Conservation (phyloP, 805 yeast genomes). For the Zygotorulaspora florentina region DNA sequence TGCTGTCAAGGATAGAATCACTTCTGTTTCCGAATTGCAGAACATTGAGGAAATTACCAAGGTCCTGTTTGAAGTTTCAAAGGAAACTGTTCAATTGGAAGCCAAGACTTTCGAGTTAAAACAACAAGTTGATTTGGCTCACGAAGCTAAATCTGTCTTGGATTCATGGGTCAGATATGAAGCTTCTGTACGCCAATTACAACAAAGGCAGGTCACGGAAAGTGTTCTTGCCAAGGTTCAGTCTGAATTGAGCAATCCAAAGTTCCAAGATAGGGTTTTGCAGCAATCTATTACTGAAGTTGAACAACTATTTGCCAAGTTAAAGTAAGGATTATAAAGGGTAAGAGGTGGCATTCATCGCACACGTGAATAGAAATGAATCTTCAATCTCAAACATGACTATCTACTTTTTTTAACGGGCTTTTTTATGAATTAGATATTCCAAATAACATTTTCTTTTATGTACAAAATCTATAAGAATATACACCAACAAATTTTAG, state of each 20-base stretch:
- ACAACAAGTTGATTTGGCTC: conserved; percentile 82
- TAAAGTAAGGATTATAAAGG: conserved; percentile 20
- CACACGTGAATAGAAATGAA: no score
- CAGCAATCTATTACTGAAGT: conserved; percentile 88
- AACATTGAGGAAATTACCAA: conserved; percentile 90
- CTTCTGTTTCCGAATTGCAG: conserved; percentile 79
- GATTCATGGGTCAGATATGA: conserved; percentile 99
- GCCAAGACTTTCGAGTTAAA: conserved; percentile 89
- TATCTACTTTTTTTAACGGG: conserved; percentile 1
- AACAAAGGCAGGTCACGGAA: conserved; percentile 87
- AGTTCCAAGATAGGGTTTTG: conserved; percentile 90
- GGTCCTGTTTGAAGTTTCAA: conserved; percentile 87
- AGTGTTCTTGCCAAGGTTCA: conserved; percentile 85
- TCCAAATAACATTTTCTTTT: conserved; percentile 12
- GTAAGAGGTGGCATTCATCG: no score
- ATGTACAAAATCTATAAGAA: conserved; percentile 1
- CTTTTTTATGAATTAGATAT: conserved; percentile 23
- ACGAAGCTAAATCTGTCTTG: conserved; percentile 89
- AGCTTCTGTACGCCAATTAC: conserved; percentile 90
- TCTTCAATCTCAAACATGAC: background rate
- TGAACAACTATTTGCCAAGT: conserved; percentile 69
- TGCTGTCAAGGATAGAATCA: conserved; percentile 91
- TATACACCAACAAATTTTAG: background rate
- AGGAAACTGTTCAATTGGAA: conserved; percentile 95
- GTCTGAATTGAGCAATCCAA: conserved; percentile 76